phyloP scores from a whole-genome alignment of 345 rosid species.

The Eucalyptus microcorys region DNA sequence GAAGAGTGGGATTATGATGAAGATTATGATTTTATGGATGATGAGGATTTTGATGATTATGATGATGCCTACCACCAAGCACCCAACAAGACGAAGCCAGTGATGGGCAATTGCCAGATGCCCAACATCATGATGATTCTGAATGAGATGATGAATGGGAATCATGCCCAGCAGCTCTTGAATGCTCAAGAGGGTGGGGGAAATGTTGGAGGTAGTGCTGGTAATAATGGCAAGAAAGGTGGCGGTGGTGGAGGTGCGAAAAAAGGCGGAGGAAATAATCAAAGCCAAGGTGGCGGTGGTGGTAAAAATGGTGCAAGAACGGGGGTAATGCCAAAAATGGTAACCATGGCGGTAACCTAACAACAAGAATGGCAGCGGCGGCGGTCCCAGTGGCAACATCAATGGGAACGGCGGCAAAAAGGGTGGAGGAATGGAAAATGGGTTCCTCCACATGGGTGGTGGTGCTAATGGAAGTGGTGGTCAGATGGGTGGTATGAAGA shows the following conservation, averaged over 20 bases:
- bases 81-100: conserved; percentile 41
- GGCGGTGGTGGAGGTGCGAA: conserved; percentile 22
- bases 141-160: conserved; percentile 15
- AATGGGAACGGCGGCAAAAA: neutral
- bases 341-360: conserved; percentile 25
- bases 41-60: conserved; percentile 41
- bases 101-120: conserved; percentile 24
- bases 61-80: conserved; percentile 29
- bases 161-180: conserved; percentile 27
- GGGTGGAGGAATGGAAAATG: neutral
- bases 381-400: neutral
- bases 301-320: conserved; percentile 19
- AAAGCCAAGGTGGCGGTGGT: conserved; percentile 35
- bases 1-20: too few relatives aligned
- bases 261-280: conserved; percentile 10
- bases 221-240: conserved; percentile 32
- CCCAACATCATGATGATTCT: conserved; percentile 31
- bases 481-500: neutral
- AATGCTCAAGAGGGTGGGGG: conserved; percentile 36
- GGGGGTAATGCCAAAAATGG: conserved; percentile 18
- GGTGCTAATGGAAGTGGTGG: neutral
- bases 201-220: conserved; percentile 14
- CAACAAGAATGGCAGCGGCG: conserved; percentile 14
- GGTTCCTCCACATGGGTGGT: neutral
- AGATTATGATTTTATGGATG: conserved; percentile 10